Evolutionary conservation across 2,329 filamentous ascomycete species (phyloP).

Genomic region (Stylonectria norvegica): DNA sequence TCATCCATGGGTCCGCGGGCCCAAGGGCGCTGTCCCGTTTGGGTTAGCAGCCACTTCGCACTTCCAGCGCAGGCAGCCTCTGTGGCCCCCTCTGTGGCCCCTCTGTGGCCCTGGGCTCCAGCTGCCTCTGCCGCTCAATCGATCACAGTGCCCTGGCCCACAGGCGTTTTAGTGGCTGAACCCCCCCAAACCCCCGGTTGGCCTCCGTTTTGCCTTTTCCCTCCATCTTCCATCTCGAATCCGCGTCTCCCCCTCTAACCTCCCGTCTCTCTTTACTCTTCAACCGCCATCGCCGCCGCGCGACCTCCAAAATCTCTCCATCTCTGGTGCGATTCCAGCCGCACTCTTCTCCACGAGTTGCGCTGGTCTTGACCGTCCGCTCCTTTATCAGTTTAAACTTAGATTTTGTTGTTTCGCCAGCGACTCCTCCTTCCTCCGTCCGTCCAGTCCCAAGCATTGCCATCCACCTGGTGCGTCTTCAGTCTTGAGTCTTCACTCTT

Average conservation of each 20-base stretch:
- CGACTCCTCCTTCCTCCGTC: constrained; percentile 17
- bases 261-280: constrained; percentile 5
- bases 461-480: constrained; percentile 20
- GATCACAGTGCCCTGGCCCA: constrained; percentile 4
- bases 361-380: constrained; percentile 60
- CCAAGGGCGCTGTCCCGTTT: too few relatives aligned
- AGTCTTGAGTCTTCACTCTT: neutral
- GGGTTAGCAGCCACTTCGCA: too few relatives aligned
- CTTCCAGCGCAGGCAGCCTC: too few relatives aligned
- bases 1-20: too few relatives aligned
- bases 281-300: constrained; percentile 22
- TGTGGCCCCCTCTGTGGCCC: too few relatives aligned
- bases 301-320: constrained; percentile 25
- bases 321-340: constrained; percentile 55
- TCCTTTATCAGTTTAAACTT: constrained; percentile 40
- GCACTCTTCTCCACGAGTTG: constrained; percentile 48
- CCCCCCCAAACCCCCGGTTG: constrained; percentile 17
- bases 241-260: constrained; percentile 1
- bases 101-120: too few relatives aligned
- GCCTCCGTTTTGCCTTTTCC: constrained; percentile 20
- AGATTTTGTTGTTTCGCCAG: constrained; percentile 22
- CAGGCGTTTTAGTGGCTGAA: constrained; percentile 25
- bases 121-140: too few relatives aligned
- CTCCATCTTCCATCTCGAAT: constrained; percentile 21
- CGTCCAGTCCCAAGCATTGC: constrained; percentile 23